Evolutionary conservation across 306 rosid genomes (phyloP), one percentile per base, ranked within the genome.

Genomic region (Mimosa bimucronata): DNA sequence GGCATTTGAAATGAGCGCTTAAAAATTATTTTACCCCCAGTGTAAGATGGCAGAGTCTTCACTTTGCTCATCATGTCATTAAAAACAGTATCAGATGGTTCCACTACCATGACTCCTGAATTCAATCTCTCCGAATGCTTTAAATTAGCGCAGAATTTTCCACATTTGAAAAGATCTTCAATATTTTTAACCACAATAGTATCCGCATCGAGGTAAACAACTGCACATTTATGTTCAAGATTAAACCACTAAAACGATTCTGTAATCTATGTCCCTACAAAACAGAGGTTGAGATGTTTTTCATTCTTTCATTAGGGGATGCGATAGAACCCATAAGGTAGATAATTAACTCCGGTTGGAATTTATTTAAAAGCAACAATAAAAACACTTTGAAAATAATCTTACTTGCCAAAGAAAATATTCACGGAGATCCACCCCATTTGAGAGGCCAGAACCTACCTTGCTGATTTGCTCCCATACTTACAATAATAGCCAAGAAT

Each of bases 101-200:
- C 92, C 70, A 96, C 94, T 69, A 93, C 98, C 98, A 96, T 91
- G 79, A 96, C 99, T 71, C 99, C 99, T 0, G 99, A 96, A 84
- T 96, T 96, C 86, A 96, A 85, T 85, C 93, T 89, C 94, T 96
- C 99, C 2, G 99, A 96, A 89, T 96, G 99, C 97, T 96, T 96
- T 89, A 96, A 87, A 83, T 96, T 96, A 46, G 99, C 99, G 77
- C 99, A 96, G 79, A 96, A 96, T 65, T 93, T 93, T 74, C 88
- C 73, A 82, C 98, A 96, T 87, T 96, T 86, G 89, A 96, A 96
- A 74, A 96, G 97, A 91, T 93, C 98, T 58, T 96, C 99, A 46
- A 96, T 84, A 44, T 80, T 90, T 83, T 89, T 90, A 55, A 96
- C 89, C 83, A 96, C 98, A 83, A 96, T 83, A 77, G 99, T 96